These are phyloP conservation scores for Syzygium jambos DNA, from an alignment of 345 rosid genomes.

Conservation along the genomic window DNA sequence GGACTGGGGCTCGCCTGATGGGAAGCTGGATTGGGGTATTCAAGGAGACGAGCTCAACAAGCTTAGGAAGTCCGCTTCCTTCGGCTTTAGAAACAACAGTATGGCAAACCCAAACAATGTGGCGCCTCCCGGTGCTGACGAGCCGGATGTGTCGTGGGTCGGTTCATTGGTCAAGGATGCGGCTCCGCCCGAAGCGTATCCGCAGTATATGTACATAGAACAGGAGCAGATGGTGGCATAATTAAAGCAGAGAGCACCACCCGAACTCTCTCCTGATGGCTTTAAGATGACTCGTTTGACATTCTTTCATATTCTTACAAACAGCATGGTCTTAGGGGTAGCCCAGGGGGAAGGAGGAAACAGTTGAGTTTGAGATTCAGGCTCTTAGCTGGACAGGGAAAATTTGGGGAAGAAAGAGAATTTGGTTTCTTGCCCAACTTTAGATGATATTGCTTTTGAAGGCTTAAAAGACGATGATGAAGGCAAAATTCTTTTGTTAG, in stretches of 20 bases:
- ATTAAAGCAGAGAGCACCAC: background rate
- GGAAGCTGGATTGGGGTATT: slow-evolving; percentile 86
- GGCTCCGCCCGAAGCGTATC: slow-evolving; percentile 16
- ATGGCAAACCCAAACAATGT: slow-evolving; percentile 8
- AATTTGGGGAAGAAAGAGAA: background rate
- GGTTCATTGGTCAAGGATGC: slow-evolving; percentile 71
- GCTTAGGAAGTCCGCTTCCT: slow-evolving; percentile 81
- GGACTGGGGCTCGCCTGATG: slow-evolving; percentile 75
- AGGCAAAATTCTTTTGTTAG: background rate
- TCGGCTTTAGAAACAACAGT: slow-evolving; percentile 48
- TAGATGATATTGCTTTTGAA: background rate
- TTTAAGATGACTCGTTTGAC: background rate
- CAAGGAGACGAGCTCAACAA: slow-evolving; percentile 80
- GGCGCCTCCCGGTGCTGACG: slow-evolving; percentile 18
- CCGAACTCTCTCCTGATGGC: background rate
- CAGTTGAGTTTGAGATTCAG: background rate
- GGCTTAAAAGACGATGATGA: background rate
- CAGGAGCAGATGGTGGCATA: slow-evolving; percentile 9
- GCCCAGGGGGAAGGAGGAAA: background rate
- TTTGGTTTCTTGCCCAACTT: background rate
- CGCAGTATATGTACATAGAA: slow-evolving; percentile 1
- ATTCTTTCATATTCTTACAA: slow-evolving; percentile 8
- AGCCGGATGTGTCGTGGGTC: slow-evolving; percentile 98
- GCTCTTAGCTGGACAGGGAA: background rate
- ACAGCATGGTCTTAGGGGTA: background rate